phyloP scores from a whole-genome alignment of 2,329 filamentous ascomycete species.

The Ciborinia camelliae region DNA sequence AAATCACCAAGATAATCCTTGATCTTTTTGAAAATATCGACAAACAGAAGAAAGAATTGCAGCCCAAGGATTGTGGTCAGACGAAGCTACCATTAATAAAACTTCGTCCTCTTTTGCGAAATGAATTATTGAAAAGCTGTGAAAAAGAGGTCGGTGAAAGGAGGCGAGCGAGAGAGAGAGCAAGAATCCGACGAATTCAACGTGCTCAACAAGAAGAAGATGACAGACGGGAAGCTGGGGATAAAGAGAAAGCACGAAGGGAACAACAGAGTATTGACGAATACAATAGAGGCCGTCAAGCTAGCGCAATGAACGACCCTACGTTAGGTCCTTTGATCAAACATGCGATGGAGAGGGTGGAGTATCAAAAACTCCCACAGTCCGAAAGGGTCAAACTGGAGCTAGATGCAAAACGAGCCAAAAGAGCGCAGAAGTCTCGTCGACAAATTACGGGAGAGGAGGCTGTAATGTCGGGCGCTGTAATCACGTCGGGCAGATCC shows the following conservation, averaged over 20 bases:
- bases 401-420: not conserved
- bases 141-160: not conserved
- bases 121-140: not conserved
- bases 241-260: not conserved
- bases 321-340: not conserved
- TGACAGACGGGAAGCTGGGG: not conserved
- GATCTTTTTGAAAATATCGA: not conserved
- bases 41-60: not conserved
- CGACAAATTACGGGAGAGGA: constrained; percentile 20
- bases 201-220: not conserved
- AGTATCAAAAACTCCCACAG: not conserved
- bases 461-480: too few relatives aligned
- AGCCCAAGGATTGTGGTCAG: not conserved
- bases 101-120: not conserved
- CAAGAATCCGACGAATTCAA: not conserved
- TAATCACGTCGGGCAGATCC: not conserved
- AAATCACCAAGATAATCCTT: not conserved
- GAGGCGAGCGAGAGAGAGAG: not conserved
- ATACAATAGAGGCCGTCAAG: too few relatives aligned
- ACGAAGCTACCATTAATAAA: not conserved
- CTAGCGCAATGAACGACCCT: not conserved
- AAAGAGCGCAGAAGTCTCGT: constrained; percentile 20
- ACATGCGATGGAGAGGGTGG: not conserved
- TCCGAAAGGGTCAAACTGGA: not conserved
- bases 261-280: too few relatives aligned